Base-by-base conservation (phyloP, 192 early-diverging fungal genomes). In the Dissophora ornata region DNA sequence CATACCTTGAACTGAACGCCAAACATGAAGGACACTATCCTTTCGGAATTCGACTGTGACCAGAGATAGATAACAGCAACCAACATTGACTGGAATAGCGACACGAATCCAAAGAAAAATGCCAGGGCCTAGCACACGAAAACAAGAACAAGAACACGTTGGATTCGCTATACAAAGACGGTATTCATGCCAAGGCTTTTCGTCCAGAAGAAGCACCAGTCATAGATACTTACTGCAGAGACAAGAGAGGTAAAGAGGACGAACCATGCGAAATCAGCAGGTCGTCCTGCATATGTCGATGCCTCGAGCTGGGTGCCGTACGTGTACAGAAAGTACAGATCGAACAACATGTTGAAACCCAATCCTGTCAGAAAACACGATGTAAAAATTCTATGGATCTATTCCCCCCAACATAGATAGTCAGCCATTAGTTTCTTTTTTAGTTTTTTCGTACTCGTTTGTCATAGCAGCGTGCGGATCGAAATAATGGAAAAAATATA, bases 181-280 rank as follows among this genome's bases (percentile, higher is more conserved):
- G n/a, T n/a, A n/a, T n/a, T n/a, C n/a, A n/a, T n/a, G n/a, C n/a
- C n/a, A n/a, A n/a, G n/a, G n/a, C n/a, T n/a, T n/a, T n/a, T n/a
- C n/a, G n/a, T n/a, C n/a, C n/a, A n/a, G n/a, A n/a, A n/a, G n/a
- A n/a, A n/a, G n/a, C n/a, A n/a, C n/a, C n/a, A n/a, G n/a, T n/a
- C n/a, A n/a, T n/a, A n/a, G n/a, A n/a, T n/a, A 67, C 84, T 57
- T 66, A 87, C 87, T 49, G 81, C 18, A 24, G 85, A 81, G 21
- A 67, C n/a, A 26, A 66, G 52, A 62, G 84, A 80, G 57, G 81
- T 81, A 51, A 95, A 88, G 24, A 90, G 24, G 21, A 94, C 38
- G 36, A 93, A 95, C 71, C 87, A 95, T 13, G 89, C 84, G 67
- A 91, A 95, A 77, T 97, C 96, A 3, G 92, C 94, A 24, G 87